A percentile compares a stretch with the other conserved stretches of the same genome.
phyloP scores from a whole-genome alignment of 1,284 basidiomycete genomes.

The Porodaedalea pini region DNA sequence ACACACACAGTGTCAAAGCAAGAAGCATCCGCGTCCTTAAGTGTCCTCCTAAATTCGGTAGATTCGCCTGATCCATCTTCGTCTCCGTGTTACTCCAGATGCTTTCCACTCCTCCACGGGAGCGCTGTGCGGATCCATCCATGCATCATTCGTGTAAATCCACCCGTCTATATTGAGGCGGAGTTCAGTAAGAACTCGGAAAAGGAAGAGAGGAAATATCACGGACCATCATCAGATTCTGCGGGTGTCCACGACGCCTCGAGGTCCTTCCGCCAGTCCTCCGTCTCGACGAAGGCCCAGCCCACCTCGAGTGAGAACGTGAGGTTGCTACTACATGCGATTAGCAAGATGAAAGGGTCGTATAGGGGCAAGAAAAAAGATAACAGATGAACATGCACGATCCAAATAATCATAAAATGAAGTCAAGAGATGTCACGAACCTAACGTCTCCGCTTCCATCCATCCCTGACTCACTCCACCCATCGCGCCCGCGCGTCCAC shows the following conservation, averaged over 20 bases:
- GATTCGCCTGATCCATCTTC: conserved; percentile 63
- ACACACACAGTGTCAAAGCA: not conserved
- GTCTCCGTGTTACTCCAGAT: conserved; percentile 51
- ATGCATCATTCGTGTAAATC: conserved; percentile 73
- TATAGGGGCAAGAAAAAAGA: not conserved
- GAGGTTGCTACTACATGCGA: conserved; percentile 61
- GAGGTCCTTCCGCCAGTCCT: conserved; percentile 70
- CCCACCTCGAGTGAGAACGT: conserved; percentile 67
- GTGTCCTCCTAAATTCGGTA: conserved; percentile 33
- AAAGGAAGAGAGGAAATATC: not conserved
- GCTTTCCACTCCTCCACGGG: conserved; percentile 41
- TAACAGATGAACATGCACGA: not conserved
- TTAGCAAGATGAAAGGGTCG: conserved; percentile 5
- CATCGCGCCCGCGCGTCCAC: conserved; percentile 72
- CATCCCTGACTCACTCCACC: conserved; percentile 57
- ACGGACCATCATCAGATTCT: conserved; percentile 44
- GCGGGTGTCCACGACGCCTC: conserved; percentile 50
- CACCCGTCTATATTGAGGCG: conserved; percentile 52
- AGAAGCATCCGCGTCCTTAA: not conserved
- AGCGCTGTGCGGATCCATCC: conserved; percentile 49
- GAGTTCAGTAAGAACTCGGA: not conserved
- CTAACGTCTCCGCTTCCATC: conserved; percentile 53
- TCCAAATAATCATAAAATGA: not conserved
- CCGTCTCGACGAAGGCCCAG: conserved; percentile 69
- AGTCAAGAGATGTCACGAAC: conserved; percentile 38